Evolutionary conservation across 2,329 filamentous ascomycete species (phyloP), one percentile per base, ranked within the genome.

Genomic region (Diaporthe batatas): DNA sequence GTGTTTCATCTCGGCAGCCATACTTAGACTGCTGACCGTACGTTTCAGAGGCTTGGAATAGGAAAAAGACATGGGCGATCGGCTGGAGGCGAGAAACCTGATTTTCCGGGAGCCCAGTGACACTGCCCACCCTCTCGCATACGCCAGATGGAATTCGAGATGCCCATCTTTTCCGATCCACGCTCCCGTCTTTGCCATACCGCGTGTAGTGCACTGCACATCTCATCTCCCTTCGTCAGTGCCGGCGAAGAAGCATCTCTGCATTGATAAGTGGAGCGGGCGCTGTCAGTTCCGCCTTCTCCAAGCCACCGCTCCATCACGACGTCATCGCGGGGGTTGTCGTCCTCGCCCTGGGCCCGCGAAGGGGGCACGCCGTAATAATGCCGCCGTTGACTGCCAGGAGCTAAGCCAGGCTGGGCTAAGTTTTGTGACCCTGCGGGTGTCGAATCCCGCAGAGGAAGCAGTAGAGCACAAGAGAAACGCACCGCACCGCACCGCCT

Each of bases 1-100:
- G 47, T 72, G 73, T 74, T 73, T 74, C 73, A 74, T 72, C 70
- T 72, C 70, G 65, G 70, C 51, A 70, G 70, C 62, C 65, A 44
- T 51, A 32, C 34, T 62, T 32, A 53, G 21, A 70, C 44, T 65
- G 62, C 36, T 54, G 39, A 44, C 71, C 36, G 71, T 71, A 51
- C 67, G 73, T 74, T 74, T 74, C 73, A 73, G 54, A 51, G 53
- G 23, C 53, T 72, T 64, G 14, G 54, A 64, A 74, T 32, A 57
- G 73, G 73, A 49, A 74, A 72, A 6, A 16, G 44, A 32, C 14
- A 11, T 29, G 34, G 59, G 47, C 25, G 70, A 74, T 73, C 71
- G 32, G 29, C 44, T 57, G 8, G 32, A 53, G 44, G 57, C 25
- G 55, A 70, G 55, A 62, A 70, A 70, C 68, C 57, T 70, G 68